Evolutionary conservation across 768 basidiomycete species (phyloP), one percentile per base, ranked within the genome.

Genomic region (Rhodotorula toruloides): DNA sequence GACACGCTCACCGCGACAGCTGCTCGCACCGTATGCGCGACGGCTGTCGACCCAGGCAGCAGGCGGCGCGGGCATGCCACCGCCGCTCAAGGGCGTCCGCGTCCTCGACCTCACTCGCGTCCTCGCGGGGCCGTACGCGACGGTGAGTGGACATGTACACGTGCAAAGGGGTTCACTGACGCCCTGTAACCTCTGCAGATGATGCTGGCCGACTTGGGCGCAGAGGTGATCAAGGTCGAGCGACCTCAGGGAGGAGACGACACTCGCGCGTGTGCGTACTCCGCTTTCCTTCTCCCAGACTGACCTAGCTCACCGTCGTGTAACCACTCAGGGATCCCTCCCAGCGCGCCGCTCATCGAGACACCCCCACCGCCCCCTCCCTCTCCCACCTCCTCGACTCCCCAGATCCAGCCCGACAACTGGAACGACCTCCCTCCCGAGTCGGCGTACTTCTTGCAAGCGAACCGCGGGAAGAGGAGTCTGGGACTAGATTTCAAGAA

Each of bases 151-250:
- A n/a, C n/a, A n/a, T n/a, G n/a, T n/a, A n/a, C n/a, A n/a, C n/a
- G n/a, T n/a, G n/a, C n/a, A n/a, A n/a, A n/a, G n/a, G n/a, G n/a
- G n/a, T n/a, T n/a, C n/a, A n/a, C n/a, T n/a, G n/a, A n/a, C n/a
- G n/a, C n/a, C n/a, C n/a, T n/a, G n/a, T n/a, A n/a, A n/a, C n/a
- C n/a, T n/a, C 14, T 22, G 37, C 50, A 63, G 42, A 73, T 93
- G 91, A 82, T 94, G 66, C 81, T 96, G n/a, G 91, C 87, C 12
- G 91, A 93, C 78, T 79, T 93, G 14, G 77, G 90, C 2, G 93
- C 93, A 53, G 91, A 97, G 75, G 91, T 97, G 36, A 84, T 96
- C 77, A 97, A 96, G 77, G 84, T 96, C 10, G 91, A 93, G 76
- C 88, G 90, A 75, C 78, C 78, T 3, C 73, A 65, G 11, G 34